These are phyloP conservation scores for Aspergillus melleus DNA, from an alignment of 2,329 filamentous ascomycete species.

Conservation along the genomic window DNA sequence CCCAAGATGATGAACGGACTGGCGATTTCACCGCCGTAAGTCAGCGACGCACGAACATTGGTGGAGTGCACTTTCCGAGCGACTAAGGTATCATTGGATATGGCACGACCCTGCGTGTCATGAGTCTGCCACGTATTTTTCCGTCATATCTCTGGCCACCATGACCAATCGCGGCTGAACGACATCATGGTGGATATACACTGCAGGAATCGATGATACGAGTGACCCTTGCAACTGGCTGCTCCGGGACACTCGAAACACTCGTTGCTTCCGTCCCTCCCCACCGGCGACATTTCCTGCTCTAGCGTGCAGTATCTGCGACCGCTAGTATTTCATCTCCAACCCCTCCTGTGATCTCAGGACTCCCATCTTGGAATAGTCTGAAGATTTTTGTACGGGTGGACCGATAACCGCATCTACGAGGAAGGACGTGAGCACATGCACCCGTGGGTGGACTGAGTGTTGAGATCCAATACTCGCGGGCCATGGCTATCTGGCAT, in stretches of 20 bases:
- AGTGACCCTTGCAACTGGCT: conserved; percentile 4
- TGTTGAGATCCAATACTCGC: not conserved
- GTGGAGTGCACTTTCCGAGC: conserved; percentile 18
- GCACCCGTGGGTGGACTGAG: not conserved
- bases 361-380: not conserved
- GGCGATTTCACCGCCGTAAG: conserved; percentile 35
- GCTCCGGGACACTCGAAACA: conserved; percentile 8
- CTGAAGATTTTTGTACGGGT: not conserved
- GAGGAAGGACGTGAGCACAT: not conserved
- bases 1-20: conserved; percentile 45
- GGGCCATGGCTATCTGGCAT: not conserved
- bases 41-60: conserved; percentile 10
- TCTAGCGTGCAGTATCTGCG: not conserved
- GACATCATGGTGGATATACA: conserved; percentile 3
- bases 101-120: conserved; percentile 7
- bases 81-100: conserved; percentile 9
- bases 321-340: not conserved
- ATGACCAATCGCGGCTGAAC: conserved; percentile 5
- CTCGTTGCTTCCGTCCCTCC: conserved; percentile 1
- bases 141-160: conserved; percentile 4
- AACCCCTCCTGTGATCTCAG: not conserved
- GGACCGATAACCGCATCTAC: not conserved
- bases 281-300: conserved; percentile 2
- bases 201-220: not conserved
- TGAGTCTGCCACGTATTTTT: conserved; percentile 11